Percentiles rank a stretch among this genome's conserved stretches.
These are phyloP conservation scores for Penicillium simplicissimum DNA, from an alignment of 495 filamentous ascomycete genomes.

Conservation along the genomic window DNA sequence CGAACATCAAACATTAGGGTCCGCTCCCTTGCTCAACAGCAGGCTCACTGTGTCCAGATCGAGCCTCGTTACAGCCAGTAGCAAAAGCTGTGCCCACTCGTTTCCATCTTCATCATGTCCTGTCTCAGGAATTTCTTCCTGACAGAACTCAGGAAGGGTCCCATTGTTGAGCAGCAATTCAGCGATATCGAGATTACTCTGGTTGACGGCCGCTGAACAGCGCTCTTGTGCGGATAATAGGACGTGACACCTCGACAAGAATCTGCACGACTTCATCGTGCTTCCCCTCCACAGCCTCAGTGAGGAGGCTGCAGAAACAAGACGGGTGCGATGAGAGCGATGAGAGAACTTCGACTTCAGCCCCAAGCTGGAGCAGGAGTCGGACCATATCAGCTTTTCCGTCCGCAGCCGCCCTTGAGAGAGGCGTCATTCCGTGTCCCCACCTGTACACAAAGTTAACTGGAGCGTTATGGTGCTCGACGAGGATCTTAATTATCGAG, in stretches of 20 bases:
- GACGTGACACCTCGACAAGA: neutral
- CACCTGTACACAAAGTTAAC: neutral
- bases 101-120: neutral
- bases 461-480: neutral
- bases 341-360: neutral
- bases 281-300: too few relatives aligned
- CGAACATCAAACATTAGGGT: neutral
- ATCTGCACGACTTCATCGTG: too few relatives aligned
- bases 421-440: neutral
- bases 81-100: neutral
- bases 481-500: neutral
- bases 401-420: neutral
- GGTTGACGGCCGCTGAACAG: neutral
- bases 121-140: neutral
- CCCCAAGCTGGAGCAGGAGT: neutral
- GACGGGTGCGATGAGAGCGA: too few relatives aligned
- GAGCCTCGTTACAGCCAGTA: neutral
- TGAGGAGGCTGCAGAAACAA: too few relatives aligned
- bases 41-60: neutral
- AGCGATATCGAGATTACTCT: neutral
- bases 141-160: neutral
- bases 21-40: neutral
- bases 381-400: neutral
- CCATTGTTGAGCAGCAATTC: neutral
- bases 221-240: neutral